Conservation (phyloP, 371 early-diverging fungal genomes). For the Mortierella sp. region DNA sequence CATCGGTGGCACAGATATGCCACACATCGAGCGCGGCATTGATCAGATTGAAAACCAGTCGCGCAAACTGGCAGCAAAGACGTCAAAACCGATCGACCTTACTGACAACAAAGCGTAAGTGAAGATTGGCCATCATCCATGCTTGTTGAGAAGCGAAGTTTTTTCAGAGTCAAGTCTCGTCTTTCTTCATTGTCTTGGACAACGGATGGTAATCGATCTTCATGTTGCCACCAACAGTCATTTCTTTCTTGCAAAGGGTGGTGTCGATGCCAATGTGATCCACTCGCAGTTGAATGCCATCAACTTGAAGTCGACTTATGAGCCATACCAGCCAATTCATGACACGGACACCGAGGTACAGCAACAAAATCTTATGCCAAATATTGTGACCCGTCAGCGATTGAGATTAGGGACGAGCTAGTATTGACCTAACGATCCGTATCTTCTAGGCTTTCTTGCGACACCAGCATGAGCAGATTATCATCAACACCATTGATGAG, state of each 20-base stretch:
- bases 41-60: conserved; percentile 83
- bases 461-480: conserved; percentile 77
- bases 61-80: conserved; percentile 69
- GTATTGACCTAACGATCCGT: not conserved
- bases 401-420: not conserved
- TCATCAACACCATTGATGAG: conserved; percentile 79
- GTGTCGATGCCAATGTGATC: conserved; percentile 78
- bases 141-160: too few relatives aligned
- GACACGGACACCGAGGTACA: conserved; percentile 86
- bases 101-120: conserved; percentile 63
- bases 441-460: conserved; percentile 68
- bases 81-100: conserved; percentile 57
- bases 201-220: too few relatives aligned
- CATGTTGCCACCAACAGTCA: too few relatives aligned
- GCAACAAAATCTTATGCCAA: not conserved
- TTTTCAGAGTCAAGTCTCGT: too few relatives aligned
- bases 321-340: conserved; percentile 67
- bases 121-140: not conserved
- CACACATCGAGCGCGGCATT: conserved; percentile 78
- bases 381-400: not conserved
- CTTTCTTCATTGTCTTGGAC: too few relatives aligned
- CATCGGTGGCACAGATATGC: conserved; percentile 64
- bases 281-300: conserved; percentile 65
- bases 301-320: conserved; percentile 75
- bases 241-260: conserved; percentile 77